Evolutionary conservation across 2,329 filamentous ascomycete species (phyloP), one percentile per base, ranked within the genome.

Genomic region (Dactylellina parvicollis): DNA sequence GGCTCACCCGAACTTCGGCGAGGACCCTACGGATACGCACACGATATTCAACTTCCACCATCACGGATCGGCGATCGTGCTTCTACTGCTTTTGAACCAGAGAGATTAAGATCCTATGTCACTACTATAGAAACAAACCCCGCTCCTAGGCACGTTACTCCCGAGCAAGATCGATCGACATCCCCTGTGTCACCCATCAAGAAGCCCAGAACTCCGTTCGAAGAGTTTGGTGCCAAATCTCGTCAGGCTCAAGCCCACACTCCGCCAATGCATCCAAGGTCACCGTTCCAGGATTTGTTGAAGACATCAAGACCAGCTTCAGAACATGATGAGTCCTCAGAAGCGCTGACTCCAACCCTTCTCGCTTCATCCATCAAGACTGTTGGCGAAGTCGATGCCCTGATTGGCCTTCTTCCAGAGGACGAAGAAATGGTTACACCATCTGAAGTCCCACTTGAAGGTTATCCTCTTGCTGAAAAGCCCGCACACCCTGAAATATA

Each of bases 21-120:
- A 50, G 47, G 52, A n/a, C 16, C 36, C 12, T 52, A 44, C 28
- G 60, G 54, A 18, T 54, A 64, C 26, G 52, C 69, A 22, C 52
- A 60, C 28, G 69, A 73, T 30, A 73, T 73, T 44, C 69, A 73
- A 38, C 60, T 73, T 14, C 69, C 69, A 16, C 69, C 69, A 20
- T 73, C 69, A 5, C 26, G 69, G 34, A 66, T 73, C 3, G 69
- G 69, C 1, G 69, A 73, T 14, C 69, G 69, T 10, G 60, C 60
- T 18, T 55, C 60, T n/a, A 73, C 52, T 1, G 54, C 52, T 16
- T 50, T 73, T 56, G 69, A 73, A 24, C 26, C 38, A 8, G 61
- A 59, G 20, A 73, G 44, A n/a, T 14, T 26, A n/a, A 42, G 54
- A 16, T 30, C 44, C 7, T 34, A 47, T 8, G 30, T 59, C 9